These are phyloP conservation scores for Fusarium albidum DNA, from an alignment of 2,329 filamentous ascomycete genomes.

Conservation along the genomic window DNA sequence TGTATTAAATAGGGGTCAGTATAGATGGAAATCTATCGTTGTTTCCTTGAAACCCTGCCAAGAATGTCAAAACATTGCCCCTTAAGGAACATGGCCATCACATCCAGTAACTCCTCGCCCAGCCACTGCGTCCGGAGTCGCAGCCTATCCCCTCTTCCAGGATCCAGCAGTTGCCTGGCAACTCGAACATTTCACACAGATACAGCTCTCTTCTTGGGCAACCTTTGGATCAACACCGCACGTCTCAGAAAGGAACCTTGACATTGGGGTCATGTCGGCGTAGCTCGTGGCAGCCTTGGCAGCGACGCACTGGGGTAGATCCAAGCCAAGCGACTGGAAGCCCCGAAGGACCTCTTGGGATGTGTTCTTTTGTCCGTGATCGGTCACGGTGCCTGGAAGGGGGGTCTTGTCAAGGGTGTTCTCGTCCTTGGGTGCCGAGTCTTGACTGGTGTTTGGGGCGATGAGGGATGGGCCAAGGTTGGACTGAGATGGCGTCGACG, in stretches of 20 bases:
- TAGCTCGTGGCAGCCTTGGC: neutral
- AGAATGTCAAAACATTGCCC: no score
- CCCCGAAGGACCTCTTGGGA: neutral
- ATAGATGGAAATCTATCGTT: no score
- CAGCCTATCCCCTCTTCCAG: neutral
- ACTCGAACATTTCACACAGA: neutral
- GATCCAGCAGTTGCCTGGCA: neutral
- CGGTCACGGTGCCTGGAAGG: neutral
- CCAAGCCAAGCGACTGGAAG: neutral
- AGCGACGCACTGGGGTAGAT: neutral
- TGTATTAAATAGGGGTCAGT: neutral
- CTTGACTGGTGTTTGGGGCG: no score
- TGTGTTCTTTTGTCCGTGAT: neutral
- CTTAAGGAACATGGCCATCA: no score
- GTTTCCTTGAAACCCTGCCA: no score
- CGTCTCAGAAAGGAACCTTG: neutral
- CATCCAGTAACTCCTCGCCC: no score
- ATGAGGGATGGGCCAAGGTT: neutral
- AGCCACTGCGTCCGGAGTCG: no score
- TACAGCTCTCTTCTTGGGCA: fast-evolving
- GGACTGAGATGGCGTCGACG: neutral
- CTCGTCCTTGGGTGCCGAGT: neutral
- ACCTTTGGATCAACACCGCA: neutral
- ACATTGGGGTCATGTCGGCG: neutral
- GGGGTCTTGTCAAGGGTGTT: neutral